These are phyloP conservation scores for Heliocybe sulcata DNA, from an alignment of 1,284 basidiomycete species.

Conservation along the genomic window DNA sequence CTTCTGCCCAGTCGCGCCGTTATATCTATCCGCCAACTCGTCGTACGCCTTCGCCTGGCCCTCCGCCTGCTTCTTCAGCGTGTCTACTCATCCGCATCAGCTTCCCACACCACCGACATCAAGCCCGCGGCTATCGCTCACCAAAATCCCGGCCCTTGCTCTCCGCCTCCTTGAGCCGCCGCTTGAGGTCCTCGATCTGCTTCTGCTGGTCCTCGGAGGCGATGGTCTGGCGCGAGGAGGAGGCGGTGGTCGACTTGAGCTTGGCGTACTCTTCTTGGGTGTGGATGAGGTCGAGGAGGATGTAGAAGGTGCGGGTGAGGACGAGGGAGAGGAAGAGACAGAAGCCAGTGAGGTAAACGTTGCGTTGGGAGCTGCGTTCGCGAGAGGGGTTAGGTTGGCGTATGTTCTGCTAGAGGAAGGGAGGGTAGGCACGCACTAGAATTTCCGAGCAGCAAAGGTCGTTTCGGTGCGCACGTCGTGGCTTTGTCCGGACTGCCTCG, in stretches of 20 bases:
- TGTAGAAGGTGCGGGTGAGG: slow-evolving; percentile 87
- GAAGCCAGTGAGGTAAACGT: slow-evolving; percentile 88
- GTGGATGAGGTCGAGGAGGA: slow-evolving; percentile 87
- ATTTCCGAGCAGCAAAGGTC: slow-evolving; percentile 83
- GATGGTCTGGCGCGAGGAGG: slow-evolving; percentile 23
- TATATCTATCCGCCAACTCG: slow-evolving; percentile 72
- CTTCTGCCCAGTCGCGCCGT: slow-evolving; percentile 52
- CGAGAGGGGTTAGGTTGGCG: too few relatives aligned
- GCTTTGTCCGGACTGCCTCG: slow-evolving; percentile 40
- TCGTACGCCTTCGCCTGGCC: slow-evolving; percentile 79
- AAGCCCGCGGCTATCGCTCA: slow-evolving; percentile 26
- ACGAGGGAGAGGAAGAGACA: slow-evolving; percentile 92
- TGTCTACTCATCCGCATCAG: slow-evolving; percentile 47
- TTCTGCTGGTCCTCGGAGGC: slow-evolving; percentile 42
- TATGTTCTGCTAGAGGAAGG: background rate
- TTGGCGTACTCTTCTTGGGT: slow-evolving; percentile 84
- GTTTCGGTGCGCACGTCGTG: slow-evolving; percentile 77
- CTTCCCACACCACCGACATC: too few relatives aligned
- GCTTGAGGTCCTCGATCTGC: slow-evolving; percentile 58
- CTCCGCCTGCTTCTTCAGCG: slow-evolving; percentile 76
- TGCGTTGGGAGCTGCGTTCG: slow-evolving; percentile 71
- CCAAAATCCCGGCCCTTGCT: slow-evolving; percentile 64
- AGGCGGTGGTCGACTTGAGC: slow-evolving; percentile 59
- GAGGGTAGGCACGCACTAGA: slow-evolving; percentile 62
- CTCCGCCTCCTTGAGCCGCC: slow-evolving; percentile 36